Conservation (phyloP, 2,329 filamentous ascomycete genomes). For the Ophioceras dolichostomum region DNA sequence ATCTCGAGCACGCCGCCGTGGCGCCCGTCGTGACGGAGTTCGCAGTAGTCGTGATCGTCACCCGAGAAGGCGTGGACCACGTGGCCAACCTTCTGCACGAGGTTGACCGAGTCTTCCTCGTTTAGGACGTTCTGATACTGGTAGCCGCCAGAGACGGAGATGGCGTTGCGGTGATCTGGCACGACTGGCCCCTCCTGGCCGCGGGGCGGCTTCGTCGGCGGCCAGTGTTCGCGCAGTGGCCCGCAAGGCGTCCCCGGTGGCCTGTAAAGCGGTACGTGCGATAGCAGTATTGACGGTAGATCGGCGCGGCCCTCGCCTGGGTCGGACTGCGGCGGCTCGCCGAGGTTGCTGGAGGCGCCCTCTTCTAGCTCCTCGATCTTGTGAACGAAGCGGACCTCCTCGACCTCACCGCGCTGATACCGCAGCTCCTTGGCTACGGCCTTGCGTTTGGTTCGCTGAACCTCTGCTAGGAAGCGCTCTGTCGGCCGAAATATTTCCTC, state of each 20-base stretch:
- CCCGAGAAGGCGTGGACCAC: slow-evolving; percentile 83
- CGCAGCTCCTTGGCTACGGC: slow-evolving; percentile 58
- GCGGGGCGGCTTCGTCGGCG: slow-evolving; percentile 51
- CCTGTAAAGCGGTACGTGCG: slow-evolving; percentile 83
- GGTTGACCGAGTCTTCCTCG: slow-evolving; percentile 58
- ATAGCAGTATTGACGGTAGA: slow-evolving; percentile 79
- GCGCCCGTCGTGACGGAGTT: slow-evolving; percentile 63
- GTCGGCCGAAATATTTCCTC: slow-evolving; percentile 62
- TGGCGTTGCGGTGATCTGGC: slow-evolving; percentile 63
- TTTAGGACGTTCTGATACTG: slow-evolving; percentile 95
- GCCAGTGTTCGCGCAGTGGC: slow-evolving; percentile 71
- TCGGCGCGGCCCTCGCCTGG: slow-evolving; percentile 37
- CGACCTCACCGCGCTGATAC: slow-evolving; percentile 46
- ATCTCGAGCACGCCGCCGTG: slow-evolving; percentile 63
- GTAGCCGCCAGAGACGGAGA: slow-evolving; percentile 67
- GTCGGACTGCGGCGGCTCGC: slow-evolving; percentile 24
- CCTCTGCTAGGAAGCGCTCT: slow-evolving; percentile 59
- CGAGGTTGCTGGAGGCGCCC: slow-evolving; percentile 28
- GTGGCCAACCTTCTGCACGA: slow-evolving; percentile 70
- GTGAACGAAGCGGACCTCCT: slow-evolving; percentile 44
- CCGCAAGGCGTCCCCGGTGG: slow-evolving; percentile 77
- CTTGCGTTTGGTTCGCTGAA: slow-evolving; percentile 52
- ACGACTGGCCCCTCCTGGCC: slow-evolving; percentile 39
- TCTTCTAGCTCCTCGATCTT: slow-evolving; percentile 44
- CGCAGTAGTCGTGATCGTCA: slow-evolving; percentile 97